Evolutionary conservation across 2,329 filamentous ascomycete genomes (phyloP).

Genomic region (Metarhizium sp.): DNA sequence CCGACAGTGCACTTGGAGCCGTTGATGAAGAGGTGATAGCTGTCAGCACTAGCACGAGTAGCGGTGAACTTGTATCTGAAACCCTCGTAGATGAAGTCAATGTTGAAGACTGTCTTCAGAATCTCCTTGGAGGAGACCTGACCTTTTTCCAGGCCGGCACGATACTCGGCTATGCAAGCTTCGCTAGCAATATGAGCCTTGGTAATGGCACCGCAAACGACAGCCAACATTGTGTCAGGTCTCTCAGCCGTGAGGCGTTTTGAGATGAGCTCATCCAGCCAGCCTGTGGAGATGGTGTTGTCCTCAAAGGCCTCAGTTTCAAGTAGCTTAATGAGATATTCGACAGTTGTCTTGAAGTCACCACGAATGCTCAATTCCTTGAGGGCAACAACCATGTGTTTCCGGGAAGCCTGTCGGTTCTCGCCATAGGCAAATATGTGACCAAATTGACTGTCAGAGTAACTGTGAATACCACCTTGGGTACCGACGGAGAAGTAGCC

Average conservation of each 20-base stretch:
- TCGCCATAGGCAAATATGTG: slow-evolving; percentile 99
- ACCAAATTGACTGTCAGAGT: slow-evolving; percentile 97
- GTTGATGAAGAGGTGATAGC: slow-evolving; percentile 98
- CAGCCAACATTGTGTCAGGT: slow-evolving; percentile 86
- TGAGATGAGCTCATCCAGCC: slow-evolving; percentile 96
- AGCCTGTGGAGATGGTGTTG: slow-evolving; percentile 98
- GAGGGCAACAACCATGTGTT: slow-evolving; percentile 97
- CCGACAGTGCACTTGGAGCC: slow-evolving; percentile 93
- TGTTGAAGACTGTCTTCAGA: slow-evolving; percentile 91
- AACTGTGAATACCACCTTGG: slow-evolving; percentile 94
- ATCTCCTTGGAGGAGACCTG: slow-evolving; percentile 96
- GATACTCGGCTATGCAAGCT: slow-evolving; percentile 77
- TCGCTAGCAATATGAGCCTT: slow-evolving; percentile 96
- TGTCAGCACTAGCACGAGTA: slow-evolving; percentile 83
- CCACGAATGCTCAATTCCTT: slow-evolving; percentile 99
- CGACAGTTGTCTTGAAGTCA: slow-evolving; percentile 96
- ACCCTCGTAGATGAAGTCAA: slow-evolving; percentile 98
- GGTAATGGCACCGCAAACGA: slow-evolving; percentile 88
- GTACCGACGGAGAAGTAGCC: slow-evolving; percentile 99
- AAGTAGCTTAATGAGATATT: slow-evolving; percentile 97
- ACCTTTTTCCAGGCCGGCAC: slow-evolving; percentile 83
- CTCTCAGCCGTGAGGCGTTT: slow-evolving; percentile 96
- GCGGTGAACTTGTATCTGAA: slow-evolving; percentile 96
- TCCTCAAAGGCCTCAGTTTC: slow-evolving; percentile 98
- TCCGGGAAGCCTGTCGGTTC: slow-evolving; percentile 89